Evolutionary conservation across 2,329 filamentous ascomycete genomes (phyloP).

Genomic region (Colletotrichum tanaceti): DNA sequence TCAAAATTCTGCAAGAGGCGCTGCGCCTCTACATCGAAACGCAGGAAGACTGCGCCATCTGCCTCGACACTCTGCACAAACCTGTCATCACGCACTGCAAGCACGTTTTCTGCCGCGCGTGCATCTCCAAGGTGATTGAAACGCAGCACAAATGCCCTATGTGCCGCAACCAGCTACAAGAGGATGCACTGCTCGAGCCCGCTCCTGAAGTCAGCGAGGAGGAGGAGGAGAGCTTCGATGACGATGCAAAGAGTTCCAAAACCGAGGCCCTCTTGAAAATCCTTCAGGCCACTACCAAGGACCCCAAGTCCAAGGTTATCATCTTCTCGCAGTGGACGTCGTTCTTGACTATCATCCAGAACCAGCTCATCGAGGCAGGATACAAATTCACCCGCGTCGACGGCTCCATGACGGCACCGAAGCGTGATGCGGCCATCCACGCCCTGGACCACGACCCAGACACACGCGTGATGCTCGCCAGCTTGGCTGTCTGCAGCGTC

Average conservation of each 20-base stretch:
- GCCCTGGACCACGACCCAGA: slow-evolving; percentile 74
- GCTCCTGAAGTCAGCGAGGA: slow-evolving; percentile 64
- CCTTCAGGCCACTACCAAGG: slow-evolving; percentile 74
- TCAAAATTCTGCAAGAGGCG: slow-evolving; percentile 77
- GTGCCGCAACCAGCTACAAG: slow-evolving; percentile 77
- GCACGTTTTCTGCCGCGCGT: slow-evolving; percentile 80
- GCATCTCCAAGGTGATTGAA: slow-evolving; percentile 80
- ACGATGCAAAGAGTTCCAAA: slow-evolving; percentile 80
- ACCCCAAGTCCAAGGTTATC: slow-evolving; percentile 74
- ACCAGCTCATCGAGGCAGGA: slow-evolving; percentile 69
- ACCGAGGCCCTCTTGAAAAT: slow-evolving; percentile 83
- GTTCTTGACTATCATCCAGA: slow-evolving; percentile 78
- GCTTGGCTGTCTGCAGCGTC: slow-evolving; percentile 83
- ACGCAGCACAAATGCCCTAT: slow-evolving; percentile 85
- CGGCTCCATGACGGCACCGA: slow-evolving; percentile 77
- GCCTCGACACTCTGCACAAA: slow-evolving; percentile 76
- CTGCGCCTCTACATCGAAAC: slow-evolving; percentile 81
- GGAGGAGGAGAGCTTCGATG: slow-evolving; percentile 65
- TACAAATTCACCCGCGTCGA: slow-evolving; percentile 80
- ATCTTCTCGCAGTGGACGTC: slow-evolving; percentile 84
- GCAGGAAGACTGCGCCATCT: slow-evolving; percentile 86
- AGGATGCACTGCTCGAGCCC: slow-evolving; percentile 72
- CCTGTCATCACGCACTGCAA: slow-evolving; percentile 89
- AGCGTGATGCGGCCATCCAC: slow-evolving; percentile 78
- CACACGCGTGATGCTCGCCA: slow-evolving; percentile 83